Evolutionary conservation across 345 rosid species (phyloP).

Genomic region (Salix viminalis): DNA sequence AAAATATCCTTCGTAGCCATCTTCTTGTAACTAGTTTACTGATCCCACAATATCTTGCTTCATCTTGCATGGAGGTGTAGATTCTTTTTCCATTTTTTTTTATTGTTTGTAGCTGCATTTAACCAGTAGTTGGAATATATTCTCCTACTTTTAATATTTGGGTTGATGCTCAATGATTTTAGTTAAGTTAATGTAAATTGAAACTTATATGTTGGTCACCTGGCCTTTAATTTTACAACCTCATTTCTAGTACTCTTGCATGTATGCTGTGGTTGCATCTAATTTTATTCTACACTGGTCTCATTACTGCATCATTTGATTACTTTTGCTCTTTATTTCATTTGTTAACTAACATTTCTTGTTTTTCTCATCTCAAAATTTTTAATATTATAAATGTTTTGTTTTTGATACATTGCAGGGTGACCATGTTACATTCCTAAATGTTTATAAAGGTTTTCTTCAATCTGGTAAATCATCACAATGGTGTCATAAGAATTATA

Average conservation of each 20-base stretch:
- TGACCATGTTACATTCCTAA: conserved; percentile 83
- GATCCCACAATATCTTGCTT: neutral
- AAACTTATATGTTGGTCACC: no score
- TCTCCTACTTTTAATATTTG: neutral
- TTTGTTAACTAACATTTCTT: neutral
- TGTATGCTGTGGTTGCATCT: neutral
- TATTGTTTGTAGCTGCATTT: neutral
- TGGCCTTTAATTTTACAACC: neutral
- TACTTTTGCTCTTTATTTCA: neutral
- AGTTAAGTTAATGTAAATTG: neutral
- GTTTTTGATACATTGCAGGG: conserved; percentile 52
- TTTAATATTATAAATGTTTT: no score
- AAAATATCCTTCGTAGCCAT: no score
- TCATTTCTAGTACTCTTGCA: neutral
- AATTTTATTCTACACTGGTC: neutral
- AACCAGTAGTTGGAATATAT: neutral
- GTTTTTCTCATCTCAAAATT: neutral
- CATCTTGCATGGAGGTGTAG: neutral
- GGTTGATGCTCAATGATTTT: neutral
- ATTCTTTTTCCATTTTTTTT: neutral
- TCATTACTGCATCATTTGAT: neutral
- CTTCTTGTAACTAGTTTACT: neutral
- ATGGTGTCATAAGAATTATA: conserved; percentile 80
- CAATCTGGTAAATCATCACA: conserved; percentile 72
- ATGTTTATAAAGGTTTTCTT: conserved; percentile 87